These are phyloP conservation scores for Fusarium anthophilum DNA, from an alignment of 2,329 filamentous ascomycete genomes.

Conservation along the genomic window DNA sequence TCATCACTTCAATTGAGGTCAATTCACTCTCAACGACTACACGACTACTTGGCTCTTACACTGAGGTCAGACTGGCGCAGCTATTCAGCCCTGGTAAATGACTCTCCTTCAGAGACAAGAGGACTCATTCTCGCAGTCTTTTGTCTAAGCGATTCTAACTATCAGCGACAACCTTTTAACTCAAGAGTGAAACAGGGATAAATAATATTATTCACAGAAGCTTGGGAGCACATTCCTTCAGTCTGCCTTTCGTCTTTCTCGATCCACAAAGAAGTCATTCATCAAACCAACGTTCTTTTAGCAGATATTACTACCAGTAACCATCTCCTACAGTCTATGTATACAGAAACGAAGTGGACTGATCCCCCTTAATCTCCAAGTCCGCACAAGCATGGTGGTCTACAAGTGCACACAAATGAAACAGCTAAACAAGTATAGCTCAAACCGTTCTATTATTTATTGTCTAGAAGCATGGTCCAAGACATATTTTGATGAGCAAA, in stretches of 20 bases:
- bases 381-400: fast-evolving
- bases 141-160: fast-evolving
- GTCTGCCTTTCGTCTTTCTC: not conserved
- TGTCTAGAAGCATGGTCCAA: not conserved
- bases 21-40: not conserved
- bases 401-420: not conserved
- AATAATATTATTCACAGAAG: not conserved
- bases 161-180: fast-evolving
- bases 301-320: not conserved
- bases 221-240: not conserved
- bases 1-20: not conserved
- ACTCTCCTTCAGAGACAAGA: not conserved
- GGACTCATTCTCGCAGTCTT: fast-evolving
- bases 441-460: not conserved
- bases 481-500: too few species aligned
- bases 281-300: not conserved
- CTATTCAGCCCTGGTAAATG: fast-evolving
- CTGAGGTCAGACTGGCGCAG: not conserved
- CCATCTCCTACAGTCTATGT: too few species aligned
- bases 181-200: not conserved
- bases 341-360: too few species aligned
- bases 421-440: not conserved
- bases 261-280: not conserved
- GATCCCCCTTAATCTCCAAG: not conserved
- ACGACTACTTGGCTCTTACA: not conserved